Conservation (phyloP, 352 stramenopile species). For the Phytophthora citrophthora region DNA sequence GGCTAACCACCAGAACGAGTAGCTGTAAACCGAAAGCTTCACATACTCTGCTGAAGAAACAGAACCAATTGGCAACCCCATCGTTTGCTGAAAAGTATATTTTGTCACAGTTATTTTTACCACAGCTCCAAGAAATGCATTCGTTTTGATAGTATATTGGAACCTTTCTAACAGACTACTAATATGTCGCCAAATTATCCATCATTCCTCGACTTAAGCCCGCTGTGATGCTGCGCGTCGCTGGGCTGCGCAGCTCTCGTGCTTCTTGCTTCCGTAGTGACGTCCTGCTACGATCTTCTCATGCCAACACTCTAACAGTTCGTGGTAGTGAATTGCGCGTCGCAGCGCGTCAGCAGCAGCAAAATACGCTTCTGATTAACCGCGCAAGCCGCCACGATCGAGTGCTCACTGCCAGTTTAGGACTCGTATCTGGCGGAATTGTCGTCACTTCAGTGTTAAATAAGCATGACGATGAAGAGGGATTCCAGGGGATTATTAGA, state of each 20-base stretch:
- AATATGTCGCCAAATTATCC: background rate
- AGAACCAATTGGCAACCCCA: too few relatives aligned
- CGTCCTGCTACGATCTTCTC: constrained; percentile 10
- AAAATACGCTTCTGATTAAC: constrained; percentile 17
- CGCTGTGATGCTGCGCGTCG: constrained; percentile 16
- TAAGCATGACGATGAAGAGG: constrained; percentile 9
- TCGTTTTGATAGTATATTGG: constrained; percentile 5
- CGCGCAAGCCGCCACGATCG: constrained; percentile 39
- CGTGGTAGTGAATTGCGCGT: constrained; percentile 23
- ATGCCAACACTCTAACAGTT: constrained; percentile 12
- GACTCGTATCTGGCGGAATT: constrained; percentile 53
- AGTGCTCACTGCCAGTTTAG: constrained; percentile 59
- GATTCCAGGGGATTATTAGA: constrained; percentile 14
- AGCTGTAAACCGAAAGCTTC: constrained; percentile 10
- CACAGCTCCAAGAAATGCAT: background rate
- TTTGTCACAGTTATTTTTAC: too few relatives aligned
- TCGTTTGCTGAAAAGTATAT: too few relatives aligned
- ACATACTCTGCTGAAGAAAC: constrained; percentile 8
- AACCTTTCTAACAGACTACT: constrained; percentile 3
- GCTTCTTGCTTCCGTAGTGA: background rate
- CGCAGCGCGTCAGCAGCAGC: constrained; percentile 23
- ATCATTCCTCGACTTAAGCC: background rate
- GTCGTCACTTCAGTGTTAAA: constrained; percentile 40
- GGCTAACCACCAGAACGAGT: constrained; percentile 31
- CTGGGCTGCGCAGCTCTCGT: constrained; percentile 3